A percentile compares a stretch with the other conserved stretches of the same genome.
These are phyloP conservation scores for Dissophora ornata DNA, from an alignment of 192 early-diverging fungal species.

Conservation along the genomic window DNA sequence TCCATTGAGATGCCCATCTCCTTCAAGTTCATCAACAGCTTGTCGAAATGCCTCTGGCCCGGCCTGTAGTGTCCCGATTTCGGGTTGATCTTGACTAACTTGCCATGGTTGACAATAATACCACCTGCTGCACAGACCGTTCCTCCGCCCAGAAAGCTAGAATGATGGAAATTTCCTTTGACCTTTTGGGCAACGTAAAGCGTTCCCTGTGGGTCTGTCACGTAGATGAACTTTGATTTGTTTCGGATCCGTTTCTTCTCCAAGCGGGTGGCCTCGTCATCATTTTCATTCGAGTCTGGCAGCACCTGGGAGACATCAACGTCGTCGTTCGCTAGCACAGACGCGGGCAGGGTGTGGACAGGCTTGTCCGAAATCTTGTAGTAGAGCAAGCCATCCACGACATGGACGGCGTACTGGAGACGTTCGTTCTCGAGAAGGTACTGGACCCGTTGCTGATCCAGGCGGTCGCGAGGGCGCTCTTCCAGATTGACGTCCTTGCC, in stretches of 20 bases:
- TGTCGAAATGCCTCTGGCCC: constrained; percentile 50
- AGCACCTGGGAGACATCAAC: constrained; percentile 37
- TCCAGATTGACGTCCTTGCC: constrained; percentile 42
- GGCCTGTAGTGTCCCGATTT: constrained; percentile 61
- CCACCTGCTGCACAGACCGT: constrained; percentile 56
- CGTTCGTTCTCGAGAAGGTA: constrained; percentile 52
- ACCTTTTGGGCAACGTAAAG: constrained; percentile 54
- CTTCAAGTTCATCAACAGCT: constrained; percentile 24
- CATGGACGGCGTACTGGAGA: constrained; percentile 43
- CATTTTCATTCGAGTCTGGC: constrained; percentile 25
- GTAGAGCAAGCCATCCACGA: constrained; percentile 41
- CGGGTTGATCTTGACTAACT: constrained; percentile 55
- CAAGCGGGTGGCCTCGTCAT: constrained; percentile 27
- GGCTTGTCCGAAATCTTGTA: constrained; percentile 33
- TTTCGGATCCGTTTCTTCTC: constrained; percentile 45
- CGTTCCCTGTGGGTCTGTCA: constrained; percentile 42
- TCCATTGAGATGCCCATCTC: constrained; percentile 35
- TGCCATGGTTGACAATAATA: constrained; percentile 42
- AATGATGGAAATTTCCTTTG: constrained; percentile 60
- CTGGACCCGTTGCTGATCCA: constrained; percentile 45
- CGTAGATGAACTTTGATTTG: constrained; percentile 57
- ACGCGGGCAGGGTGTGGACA: constrained; percentile 49
- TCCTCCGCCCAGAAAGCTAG: constrained; percentile 55
- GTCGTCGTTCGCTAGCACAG: constrained; percentile 20
- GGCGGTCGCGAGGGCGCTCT: constrained; percentile 27